phyloP scores from a whole-genome alignment of 2,329 filamentous ascomycete genomes.

The Stagonosporopsis cucurbitacearum region DNA sequence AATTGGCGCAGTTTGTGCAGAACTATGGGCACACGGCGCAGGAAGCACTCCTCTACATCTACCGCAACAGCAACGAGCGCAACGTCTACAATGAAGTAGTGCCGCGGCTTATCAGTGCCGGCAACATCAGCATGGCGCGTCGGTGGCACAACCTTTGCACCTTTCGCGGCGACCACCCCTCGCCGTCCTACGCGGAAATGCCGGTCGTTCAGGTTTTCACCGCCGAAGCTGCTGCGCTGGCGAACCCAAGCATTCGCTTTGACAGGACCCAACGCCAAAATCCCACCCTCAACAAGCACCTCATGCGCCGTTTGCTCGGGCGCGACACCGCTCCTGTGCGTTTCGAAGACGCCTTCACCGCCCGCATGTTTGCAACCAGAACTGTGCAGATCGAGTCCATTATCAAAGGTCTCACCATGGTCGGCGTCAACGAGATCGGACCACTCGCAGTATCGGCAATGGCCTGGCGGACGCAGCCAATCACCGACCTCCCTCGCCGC shows the following conservation, averaged over 20 bases:
- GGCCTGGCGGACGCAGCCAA: conserved; percentile 67
- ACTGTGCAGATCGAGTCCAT: conserved; percentile 76
- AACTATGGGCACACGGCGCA: conserved; percentile 24
- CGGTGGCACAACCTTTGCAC: conserved; percentile 53
- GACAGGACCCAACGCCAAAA: conserved; percentile 13
- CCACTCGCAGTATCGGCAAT: conserved; percentile 79
- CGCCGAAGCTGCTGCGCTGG: conserved; percentile 29
- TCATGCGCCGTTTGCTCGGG: conserved; percentile 47
- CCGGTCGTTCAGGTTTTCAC: conserved; percentile 40
- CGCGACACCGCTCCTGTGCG: conserved; percentile 54
- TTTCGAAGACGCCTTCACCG: conserved; percentile 69
- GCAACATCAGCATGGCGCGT: conserved; percentile 33
- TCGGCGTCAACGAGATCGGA: conserved; percentile 76
- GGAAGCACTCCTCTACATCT: conserved; percentile 47
- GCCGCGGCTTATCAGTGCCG: conserved; percentile 36
- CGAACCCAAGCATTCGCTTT: conserved; percentile 14
- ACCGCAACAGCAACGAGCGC: conserved; percentile 44
- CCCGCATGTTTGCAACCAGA: conserved; percentile 80
- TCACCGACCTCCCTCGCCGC: conserved; percentile 63
- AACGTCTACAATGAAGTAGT: conserved; percentile 54
- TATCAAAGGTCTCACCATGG: conserved; percentile 70
- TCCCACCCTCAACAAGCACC: conserved; percentile 36
- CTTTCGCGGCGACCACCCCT: conserved; percentile 47
- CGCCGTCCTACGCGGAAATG: conserved; percentile 36
- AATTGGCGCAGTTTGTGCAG: conserved; percentile 22